Conservation (phyloP, 768 basidiomycete species). For the Agaricus subrufescens region DNA sequence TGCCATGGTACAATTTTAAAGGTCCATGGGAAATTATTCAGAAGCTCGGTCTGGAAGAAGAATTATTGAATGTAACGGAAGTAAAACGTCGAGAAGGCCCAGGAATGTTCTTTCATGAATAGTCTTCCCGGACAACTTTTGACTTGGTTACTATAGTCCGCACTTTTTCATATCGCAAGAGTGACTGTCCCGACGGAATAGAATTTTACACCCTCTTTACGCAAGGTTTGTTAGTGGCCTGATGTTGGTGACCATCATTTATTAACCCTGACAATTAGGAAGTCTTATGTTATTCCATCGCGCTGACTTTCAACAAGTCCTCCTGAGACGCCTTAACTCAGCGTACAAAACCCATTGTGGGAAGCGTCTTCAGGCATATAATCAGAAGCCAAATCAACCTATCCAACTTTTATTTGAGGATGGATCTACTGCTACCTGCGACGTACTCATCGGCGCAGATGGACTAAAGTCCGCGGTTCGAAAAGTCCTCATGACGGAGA, state of each 20-base stretch:
- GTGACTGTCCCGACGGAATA: conserved; percentile 52
- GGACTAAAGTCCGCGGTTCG: conserved; percentile 58
- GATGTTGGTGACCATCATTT: conserved; percentile 5
- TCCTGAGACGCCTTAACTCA: conserved; percentile 45
- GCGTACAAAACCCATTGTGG: conserved; percentile 43
- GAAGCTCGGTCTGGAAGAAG: conserved; percentile 41
- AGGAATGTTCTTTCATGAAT: conserved; percentile 22
- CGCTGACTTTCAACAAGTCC: conserved; percentile 58
- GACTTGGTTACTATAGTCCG: conserved; percentile 31
- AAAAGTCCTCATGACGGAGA: conserved; percentile 31
- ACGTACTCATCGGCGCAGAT: conserved; percentile 69
- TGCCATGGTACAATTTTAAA: conserved; percentile 15
- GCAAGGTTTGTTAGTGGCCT: conserved; percentile 38
- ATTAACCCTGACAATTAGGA: conserved; percentile 28
- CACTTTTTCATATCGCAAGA: conserved; percentile 53
- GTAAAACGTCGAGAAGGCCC: conserved; percentile 33
- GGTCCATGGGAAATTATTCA: conserved; percentile 47
- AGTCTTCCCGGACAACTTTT: neutral
- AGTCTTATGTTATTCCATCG: conserved; percentile 54
- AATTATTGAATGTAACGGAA: conserved; percentile 35
- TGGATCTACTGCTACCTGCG: conserved; percentile 53
- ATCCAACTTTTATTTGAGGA: conserved; percentile 58
- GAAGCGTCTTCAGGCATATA: conserved; percentile 58
- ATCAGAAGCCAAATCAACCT: conserved; percentile 33
- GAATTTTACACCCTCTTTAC: conserved; percentile 50